Conservation (phyloP, 345 rosid genomes). For the Carallia brachiata region DNA sequence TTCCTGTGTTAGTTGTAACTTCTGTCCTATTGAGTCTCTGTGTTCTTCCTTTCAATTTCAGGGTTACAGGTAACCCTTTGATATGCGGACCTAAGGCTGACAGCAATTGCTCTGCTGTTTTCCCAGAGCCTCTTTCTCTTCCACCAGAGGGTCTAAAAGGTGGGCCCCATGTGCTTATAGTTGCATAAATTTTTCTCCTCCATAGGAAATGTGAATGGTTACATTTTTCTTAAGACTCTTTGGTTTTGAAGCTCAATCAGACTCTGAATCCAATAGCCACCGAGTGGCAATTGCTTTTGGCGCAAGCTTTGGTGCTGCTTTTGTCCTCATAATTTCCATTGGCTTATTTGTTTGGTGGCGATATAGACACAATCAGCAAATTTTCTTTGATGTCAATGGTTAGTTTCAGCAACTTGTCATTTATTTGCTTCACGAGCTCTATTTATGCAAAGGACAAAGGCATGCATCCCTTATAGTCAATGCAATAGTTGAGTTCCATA, state of each 20-base stretch:
- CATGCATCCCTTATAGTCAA: background rate
- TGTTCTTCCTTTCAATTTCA: constrained; percentile 30
- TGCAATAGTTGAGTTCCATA: background rate
- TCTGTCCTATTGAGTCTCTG: constrained; percentile 12
- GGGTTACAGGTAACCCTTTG: constrained; percentile 77
- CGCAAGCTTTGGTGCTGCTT: constrained; percentile 81
- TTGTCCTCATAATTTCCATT: constrained; percentile 33
- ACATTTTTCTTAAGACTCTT: constrained; percentile 16
- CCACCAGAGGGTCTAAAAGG: constrained; percentile 73
- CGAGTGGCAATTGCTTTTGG: constrained; percentile 80
- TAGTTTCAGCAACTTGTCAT: constrained; percentile 15
- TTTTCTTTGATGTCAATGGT: constrained; percentile 98
- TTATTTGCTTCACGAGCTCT: background rate
- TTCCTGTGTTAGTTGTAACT: background rate
- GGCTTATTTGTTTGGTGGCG: constrained; percentile 88
- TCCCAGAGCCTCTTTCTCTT: constrained; percentile 90
- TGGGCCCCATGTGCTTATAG: constrained; percentile 14
- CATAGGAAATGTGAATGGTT: background rate
- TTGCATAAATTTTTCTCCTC: background rate
- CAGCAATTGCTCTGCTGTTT: constrained; percentile 77
- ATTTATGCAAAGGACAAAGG: background rate
- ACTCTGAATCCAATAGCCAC: constrained; percentile 50
- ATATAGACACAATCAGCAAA: constrained; percentile 80
- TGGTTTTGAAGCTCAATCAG: constrained; percentile 47
- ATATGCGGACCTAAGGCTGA: constrained; percentile 71